Percentiles rank a stretch among this genome's conserved stretches.
Evolutionary conservation across 2,329 filamentous ascomycete genomes (phyloP).

Genomic region (Incumbomyces delicatus): DNA sequence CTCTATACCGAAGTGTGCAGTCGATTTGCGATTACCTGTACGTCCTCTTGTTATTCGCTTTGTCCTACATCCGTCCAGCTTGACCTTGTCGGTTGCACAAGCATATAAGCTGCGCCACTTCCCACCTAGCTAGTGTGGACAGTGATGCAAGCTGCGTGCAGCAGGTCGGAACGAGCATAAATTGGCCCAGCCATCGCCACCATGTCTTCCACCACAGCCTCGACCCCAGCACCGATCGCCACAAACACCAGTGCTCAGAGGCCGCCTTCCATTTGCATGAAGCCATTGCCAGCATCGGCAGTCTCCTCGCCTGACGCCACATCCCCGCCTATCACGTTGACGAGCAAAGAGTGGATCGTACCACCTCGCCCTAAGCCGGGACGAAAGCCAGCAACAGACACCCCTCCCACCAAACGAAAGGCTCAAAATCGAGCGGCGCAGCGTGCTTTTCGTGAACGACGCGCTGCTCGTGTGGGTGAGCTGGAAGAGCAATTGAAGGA

Average conservation of each 20-base stretch:
- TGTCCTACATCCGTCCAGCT: no score
- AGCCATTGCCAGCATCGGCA: constrained; percentile 13
- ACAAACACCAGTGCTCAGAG: constrained; percentile 24
- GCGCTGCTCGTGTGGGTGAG: constrained; percentile 72
- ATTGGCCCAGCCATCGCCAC: background rate
- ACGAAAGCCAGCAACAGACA: constrained; percentile 86
- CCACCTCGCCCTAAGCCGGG: constrained; percentile 80
- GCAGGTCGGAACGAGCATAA: no score
- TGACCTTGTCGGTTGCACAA: background rate
- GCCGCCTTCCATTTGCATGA: constrained; percentile 19
- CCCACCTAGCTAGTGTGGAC: no score
- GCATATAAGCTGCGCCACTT: no score
- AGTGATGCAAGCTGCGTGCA: no score
- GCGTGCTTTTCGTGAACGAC: constrained; percentile 76
- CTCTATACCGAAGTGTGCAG: background rate
- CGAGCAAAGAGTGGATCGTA: constrained; percentile 76
- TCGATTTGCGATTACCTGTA: background rate
- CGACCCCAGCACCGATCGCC: constrained; percentile 31
- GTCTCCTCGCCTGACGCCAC: constrained; percentile 26
- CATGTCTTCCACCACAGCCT: constrained; percentile 27
- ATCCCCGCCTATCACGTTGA: constrained; percentile 46
- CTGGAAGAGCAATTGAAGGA: constrained; percentile 43
- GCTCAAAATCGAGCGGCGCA: constrained; percentile 90
- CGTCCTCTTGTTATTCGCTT: background rate
- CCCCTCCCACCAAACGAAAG: constrained; percentile 85